Percentiles rank a stretch among this genome's conserved stretches.
These are phyloP conservation scores for Aspergillus tubingensis DNA, from an alignment of 2,329 filamentous ascomycete species.

Conservation along the genomic window DNA sequence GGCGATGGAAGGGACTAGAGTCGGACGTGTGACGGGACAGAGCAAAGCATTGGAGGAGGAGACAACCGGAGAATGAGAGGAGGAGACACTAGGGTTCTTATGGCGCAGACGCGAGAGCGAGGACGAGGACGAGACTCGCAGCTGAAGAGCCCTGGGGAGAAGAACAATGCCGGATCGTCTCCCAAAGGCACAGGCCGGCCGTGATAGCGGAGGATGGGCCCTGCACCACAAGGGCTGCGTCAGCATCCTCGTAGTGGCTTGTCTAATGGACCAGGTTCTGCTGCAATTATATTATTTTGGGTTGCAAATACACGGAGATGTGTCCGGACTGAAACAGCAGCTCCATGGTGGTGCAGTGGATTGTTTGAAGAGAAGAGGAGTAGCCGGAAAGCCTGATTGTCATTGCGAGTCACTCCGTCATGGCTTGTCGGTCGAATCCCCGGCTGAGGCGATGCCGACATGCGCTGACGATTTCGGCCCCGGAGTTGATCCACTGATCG, in stretches of 20 bases:
- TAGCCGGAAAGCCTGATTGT: neutral
- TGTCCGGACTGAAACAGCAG: neutral
- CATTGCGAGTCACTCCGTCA: constrained; percentile 1
- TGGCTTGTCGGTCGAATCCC: neutral
- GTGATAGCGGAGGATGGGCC: constrained; percentile 31
- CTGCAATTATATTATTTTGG: neutral
- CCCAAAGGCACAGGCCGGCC: constrained; percentile 62
- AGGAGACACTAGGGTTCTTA: constrained; percentile 14
- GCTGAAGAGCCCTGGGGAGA: constrained; percentile 18
- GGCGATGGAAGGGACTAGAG: constrained; percentile 14
- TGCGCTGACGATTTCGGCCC: constrained; percentile 8
- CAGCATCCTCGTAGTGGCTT: constrained; percentile 27
- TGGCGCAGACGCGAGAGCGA: constrained; percentile 13
- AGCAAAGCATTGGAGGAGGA: constrained; percentile 19
- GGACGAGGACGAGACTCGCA: constrained; percentile 28
- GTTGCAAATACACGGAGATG: neutral
- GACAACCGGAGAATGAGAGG: constrained; percentile 7
- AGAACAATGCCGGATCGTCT: constrained; percentile 19
- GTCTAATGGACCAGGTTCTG: constrained; percentile 17
- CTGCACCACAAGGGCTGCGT: constrained; percentile 44
- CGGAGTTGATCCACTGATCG: constrained; percentile 3
- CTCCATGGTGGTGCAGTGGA: constrained; percentile 3
- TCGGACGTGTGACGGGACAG: constrained; percentile 1
- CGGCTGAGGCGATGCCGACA: constrained; percentile 10
- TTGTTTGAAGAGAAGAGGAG: neutral